Base-by-base conservation (phyloP, 2,329 filamentous ascomycete genomes). In the Gremmenia infestans region DNA sequence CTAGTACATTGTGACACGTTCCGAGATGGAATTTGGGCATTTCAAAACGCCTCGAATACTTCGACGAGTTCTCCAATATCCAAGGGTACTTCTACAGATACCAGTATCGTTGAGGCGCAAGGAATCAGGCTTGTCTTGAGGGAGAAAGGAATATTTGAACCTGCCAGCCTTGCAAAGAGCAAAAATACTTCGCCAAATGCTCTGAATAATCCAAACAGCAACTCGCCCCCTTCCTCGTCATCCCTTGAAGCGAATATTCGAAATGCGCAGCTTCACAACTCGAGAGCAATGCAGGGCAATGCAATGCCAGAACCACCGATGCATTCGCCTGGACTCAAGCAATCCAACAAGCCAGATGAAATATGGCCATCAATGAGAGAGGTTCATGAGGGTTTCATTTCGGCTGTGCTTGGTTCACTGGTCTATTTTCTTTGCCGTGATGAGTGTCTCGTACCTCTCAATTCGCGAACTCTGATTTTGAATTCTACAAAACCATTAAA, bases 351-450 rank as follows among this genome's bases (percentile, higher is more conserved):
- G n/a, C 35, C 50, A 42, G 51, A 53, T 11, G 60, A 65, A n/a
- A 45, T 43, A 5, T 53, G 50, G 19, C 43, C 61, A 28, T 61
- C 63, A 32, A 35, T 57, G 39, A 69, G 63, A 52, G 62, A 67
- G 32, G 62, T 71, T 5, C 66, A 71, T 51, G 68, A 70, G 49
- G 57, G 60, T 15, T 70, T 71, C 40, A 65, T 71, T 48, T 69
- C 70, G 47, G 64, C 70, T 12, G 66, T 70, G 19, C 63, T 70
- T 28, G 64, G 63, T 19, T 67, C 67, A 19, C 56, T 71, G 25
- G 58, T 66, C 3, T 68, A 65, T 58, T 60, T 63, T 48, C 67
- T 71, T 48, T 70, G 68, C 53, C 65, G 62, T 47, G 66, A 68
- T 45, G 59, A 68, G 45, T 60, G 61, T 15, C 68, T 64, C 47